Evolutionary conservation across 169 alveolate species (phyloP).

Genomic region (Theileria equi): DNA sequence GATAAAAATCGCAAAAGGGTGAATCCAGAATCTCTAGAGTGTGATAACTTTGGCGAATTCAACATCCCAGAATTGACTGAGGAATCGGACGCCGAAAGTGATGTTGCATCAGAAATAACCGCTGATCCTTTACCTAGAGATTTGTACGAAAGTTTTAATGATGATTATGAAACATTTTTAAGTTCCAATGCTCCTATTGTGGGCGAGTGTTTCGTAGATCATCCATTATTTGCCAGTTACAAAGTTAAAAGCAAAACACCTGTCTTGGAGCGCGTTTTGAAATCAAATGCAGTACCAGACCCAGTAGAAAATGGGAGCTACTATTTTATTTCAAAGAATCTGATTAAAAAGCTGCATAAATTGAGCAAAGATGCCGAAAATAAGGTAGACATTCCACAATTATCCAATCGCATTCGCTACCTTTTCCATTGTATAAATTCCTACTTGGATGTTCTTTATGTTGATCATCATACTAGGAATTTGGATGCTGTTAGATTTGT

Average conservation of each 20-base stretch:
- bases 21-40: constrained; percentile 5
- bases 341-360: constrained; percentile 15
- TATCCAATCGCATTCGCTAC: constrained; percentile 12
- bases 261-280: constrained; percentile 10
- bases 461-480: constrained; percentile 6
- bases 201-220: not conserved
- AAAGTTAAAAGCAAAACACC: constrained; percentile 28
- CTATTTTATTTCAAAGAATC: not conserved
- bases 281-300: constrained; percentile 12
- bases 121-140: constrained; percentile 7
- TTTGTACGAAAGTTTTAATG: constrained; percentile 25
- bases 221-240: constrained; percentile 22
- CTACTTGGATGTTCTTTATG: constrained; percentile 52
- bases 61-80: constrained; percentile 1
- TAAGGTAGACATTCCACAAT: not conserved
- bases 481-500: constrained; percentile 25
- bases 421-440: constrained; percentile 46
- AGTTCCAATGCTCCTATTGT: constrained; percentile 4
- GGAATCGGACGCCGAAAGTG: constrained; percentile 38
- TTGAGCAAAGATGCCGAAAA: not conserved
- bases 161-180: constrained; percentile 39
- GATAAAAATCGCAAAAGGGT: constrained; percentile 10
- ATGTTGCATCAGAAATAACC: constrained; percentile 12
- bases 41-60: not conserved
- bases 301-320: not conserved